These are phyloP conservation scores for Metschnikowia hibisci DNA, from an alignment of 805 yeast genomes.

Conservation along the genomic window DNA sequence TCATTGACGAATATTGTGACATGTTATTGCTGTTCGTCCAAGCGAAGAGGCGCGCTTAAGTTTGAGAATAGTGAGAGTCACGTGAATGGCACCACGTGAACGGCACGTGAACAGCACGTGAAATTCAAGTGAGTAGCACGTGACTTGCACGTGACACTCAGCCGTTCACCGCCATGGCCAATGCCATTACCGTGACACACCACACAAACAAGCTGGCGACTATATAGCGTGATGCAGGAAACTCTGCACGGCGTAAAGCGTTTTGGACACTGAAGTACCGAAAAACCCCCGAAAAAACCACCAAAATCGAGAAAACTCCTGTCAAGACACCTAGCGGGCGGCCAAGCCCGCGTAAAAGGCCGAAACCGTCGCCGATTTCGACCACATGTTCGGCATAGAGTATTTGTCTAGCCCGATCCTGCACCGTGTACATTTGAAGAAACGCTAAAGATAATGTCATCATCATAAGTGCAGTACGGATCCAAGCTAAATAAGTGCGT, in stretches of 20 bases:
- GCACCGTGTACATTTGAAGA: conserved; percentile 51
- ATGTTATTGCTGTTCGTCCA: conserved; percentile 23
- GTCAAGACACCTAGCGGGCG: conserved; percentile 12
- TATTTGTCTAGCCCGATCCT: conserved; percentile 13
- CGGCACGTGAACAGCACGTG: neutral
- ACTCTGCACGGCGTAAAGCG: conserved; percentile 8
- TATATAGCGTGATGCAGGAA: conserved; percentile 14
- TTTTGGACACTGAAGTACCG: conserved; percentile 13
- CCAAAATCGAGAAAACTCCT: conserved; percentile 9
- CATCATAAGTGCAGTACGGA: conserved; percentile 54
- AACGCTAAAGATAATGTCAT: conserved; percentile 60
- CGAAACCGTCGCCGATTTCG: neutral
- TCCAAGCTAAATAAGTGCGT: conserved; percentile 62
- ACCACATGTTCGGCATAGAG: conserved; percentile 1
- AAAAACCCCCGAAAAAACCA: conserved; percentile 8
- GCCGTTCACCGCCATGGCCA: conserved; percentile 11
- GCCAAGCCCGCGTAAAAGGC: conserved; percentile 5
- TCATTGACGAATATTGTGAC: conserved; percentile 57
- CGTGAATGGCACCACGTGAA: neutral
- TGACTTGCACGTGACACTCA: neutral
- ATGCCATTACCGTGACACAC: conserved; percentile 7
- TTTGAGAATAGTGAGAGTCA: neutral
- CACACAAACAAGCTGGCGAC: conserved; percentile 7
- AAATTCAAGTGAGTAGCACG: neutral
- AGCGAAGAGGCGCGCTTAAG: neutral